Percentiles rank a stretch among this genome's conserved stretches.
phyloP scores from a whole-genome alignment of 257 asterid species.

The Jasminum sambac region DNA sequence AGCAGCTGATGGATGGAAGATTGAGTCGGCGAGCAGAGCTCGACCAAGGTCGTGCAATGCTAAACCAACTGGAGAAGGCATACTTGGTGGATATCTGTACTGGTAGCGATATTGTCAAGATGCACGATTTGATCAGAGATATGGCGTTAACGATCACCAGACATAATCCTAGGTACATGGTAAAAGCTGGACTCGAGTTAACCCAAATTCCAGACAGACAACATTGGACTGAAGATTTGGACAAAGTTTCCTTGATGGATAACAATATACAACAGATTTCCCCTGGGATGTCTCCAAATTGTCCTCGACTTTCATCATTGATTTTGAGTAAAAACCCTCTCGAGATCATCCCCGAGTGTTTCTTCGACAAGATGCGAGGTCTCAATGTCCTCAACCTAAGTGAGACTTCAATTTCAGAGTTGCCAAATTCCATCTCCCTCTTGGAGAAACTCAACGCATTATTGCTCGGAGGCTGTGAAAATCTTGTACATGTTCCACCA shows the following conservation, averaged over 20 bases:
- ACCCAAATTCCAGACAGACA: not conserved
- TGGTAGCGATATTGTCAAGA: not conserved
- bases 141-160: slow-evolving; percentile 10
- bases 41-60: slow-evolving; percentile 26
- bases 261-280: not conserved
- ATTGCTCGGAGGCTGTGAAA: not conserved
- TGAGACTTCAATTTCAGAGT: not conserved
- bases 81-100: no score
- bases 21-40: not conserved
- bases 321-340: not conserved
- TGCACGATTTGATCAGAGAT: slow-evolving; percentile 11
- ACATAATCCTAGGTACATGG: slow-evolving; percentile 15
- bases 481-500: slow-evolving; percentile 9
- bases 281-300: not conserved
- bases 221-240: slow-evolving; percentile 10
- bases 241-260: slow-evolving; percentile 11
- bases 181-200: slow-evolving; percentile 2
- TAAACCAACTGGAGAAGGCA: slow-evolving; percentile 21
- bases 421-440: slow-evolving; percentile 14
- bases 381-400: not conserved
- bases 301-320: slow-evolving; percentile 19
- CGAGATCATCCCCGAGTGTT: not conserved
- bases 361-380: not conserved
- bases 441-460: slow-evolving; percentile 20
- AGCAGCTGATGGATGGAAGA: slow-evolving; percentile 19